These are phyloP conservation scores for Rutstroemia sp. DNA, from an alignment of 2,329 filamentous ascomycete genomes.

Conservation along the genomic window DNA sequence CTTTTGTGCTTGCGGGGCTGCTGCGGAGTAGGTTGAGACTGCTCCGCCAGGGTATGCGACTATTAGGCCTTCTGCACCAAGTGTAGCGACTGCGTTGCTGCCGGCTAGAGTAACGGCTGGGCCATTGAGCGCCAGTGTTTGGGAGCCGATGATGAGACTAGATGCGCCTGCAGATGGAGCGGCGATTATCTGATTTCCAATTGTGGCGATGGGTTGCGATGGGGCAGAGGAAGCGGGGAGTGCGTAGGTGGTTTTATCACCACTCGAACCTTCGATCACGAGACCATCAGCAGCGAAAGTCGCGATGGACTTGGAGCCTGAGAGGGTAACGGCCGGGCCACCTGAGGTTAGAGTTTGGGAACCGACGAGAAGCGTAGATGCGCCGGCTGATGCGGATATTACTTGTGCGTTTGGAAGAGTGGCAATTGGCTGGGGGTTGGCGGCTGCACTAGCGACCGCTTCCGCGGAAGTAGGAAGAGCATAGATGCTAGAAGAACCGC, in stretches of 20 bases:
- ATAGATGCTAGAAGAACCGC: not conserved
- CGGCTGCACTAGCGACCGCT: not conserved
- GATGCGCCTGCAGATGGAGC: not conserved
- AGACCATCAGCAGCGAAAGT: constrained; percentile 10
- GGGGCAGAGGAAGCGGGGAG: constrained; percentile 1
- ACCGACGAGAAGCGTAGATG: constrained; percentile 9
- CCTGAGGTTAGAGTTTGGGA: constrained; percentile 12
- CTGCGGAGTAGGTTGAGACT: constrained; percentile 7
- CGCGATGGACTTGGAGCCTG: constrained; percentile 5
- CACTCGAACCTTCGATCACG: constrained; percentile 13
- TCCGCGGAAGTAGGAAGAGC: not conserved
- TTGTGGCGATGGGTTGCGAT: not conserved
- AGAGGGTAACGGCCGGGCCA: constrained; percentile 11
- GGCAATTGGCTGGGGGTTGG: not conserved
- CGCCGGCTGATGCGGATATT: constrained; percentile 13
- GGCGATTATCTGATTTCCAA: not conserved
- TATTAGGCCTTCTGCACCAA: constrained; percentile 10
- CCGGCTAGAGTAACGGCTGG: not conserved
- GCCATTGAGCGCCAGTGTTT: constrained; percentile 8
- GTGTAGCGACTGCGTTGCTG: constrained; percentile 2
- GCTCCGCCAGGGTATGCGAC: constrained; percentile 10
- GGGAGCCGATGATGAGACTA: constrained; percentile 1
- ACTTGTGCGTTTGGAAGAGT: constrained; percentile 8
- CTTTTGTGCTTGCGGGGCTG: too few species aligned
- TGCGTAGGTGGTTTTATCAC: constrained; percentile 7